Evolutionary conservation across 2,329 filamentous ascomycete species (phyloP).

Genomic region (Fusarium buharicum): DNA sequence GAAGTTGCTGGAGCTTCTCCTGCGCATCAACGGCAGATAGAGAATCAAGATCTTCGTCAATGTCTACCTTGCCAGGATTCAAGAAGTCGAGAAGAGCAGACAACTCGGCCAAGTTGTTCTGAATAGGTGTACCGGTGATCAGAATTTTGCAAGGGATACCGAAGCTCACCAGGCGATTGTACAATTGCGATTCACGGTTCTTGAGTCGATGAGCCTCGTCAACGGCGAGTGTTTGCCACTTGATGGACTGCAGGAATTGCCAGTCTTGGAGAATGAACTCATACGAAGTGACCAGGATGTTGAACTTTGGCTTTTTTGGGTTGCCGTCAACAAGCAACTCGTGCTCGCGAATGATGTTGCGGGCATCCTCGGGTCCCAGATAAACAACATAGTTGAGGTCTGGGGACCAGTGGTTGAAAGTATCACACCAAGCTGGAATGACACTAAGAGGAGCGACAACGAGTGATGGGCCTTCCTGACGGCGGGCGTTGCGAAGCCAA

Average conservation of each 20-base stretch:
- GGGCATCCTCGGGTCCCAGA: conserved; percentile 86
- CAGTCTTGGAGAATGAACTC: conserved; percentile 93
- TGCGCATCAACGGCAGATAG: conserved; percentile 83
- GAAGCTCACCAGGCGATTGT: conserved; percentile 85
- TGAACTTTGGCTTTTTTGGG: conserved; percentile 90
- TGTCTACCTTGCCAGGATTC: conserved; percentile 91
- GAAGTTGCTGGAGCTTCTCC: conserved; percentile 86
- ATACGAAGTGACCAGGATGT: conserved; percentile 97
- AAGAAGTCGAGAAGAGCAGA: conserved; percentile 95
- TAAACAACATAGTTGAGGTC: conserved; percentile 98
- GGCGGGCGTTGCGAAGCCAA: conserved; percentile 90
- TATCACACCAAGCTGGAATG: conserved; percentile 98
- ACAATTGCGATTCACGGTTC: conserved; percentile 94
- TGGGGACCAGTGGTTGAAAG: conserved; percentile 95
- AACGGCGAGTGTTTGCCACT: conserved; percentile 97
- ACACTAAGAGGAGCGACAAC: conserved; percentile 98
- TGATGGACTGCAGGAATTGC: conserved; percentile 85
- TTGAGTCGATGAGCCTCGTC: conserved; percentile 98
- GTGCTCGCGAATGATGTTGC: conserved; percentile 87
- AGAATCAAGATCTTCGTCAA: conserved; percentile 89
- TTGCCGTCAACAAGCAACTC: conserved; percentile 90
- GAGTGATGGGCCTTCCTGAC: conserved; percentile 93
- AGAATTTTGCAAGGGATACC: conserved; percentile 88
- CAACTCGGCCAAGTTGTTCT: conserved; percentile 94
- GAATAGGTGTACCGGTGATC: conserved; percentile 96